Evolutionary conservation across 2,329 filamentous ascomycete species (phyloP), one percentile per base, ranked within the genome.

Genomic region (Penicillium nordicum): DNA sequence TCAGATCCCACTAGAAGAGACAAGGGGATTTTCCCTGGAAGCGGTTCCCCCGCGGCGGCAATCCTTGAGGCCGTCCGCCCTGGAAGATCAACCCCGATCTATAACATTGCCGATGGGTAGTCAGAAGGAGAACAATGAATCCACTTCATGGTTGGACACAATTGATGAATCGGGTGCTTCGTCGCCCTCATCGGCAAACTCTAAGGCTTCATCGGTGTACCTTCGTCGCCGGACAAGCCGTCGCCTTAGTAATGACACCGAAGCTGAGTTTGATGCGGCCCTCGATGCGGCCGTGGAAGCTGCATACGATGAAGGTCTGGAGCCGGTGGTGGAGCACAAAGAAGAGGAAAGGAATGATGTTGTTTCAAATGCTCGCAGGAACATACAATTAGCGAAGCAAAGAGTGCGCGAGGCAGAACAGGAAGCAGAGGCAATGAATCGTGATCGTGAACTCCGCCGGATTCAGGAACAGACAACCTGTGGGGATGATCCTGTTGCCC

Each of bases 201-300:
- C 92, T 0, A 82, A 89, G 47, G 86, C 88, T 4, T 92, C 89
- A 0, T 90, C 88, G 1, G 76, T 87, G 57, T 82, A 85, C 42
- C 75, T 89, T 46, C 82, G 84, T 59, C 82, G 88, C 61, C 90
- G 88, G 67, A 87, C 89, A 62, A 83, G 90, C 51, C 84, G 88
- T 47, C 80, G 80, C 36, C 71, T 81, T 3, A 93, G 89, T 61
- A 86, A 86, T 43, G 85, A 83, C 30, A 94, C 90, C 0, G 90
- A 96, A 71, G 88, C 90, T 7, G 92, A 96, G 69, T 96, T 97
- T 63, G 92, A 97, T 74, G 92, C 91, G 9, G 94, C 94, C 4
- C 80, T 97, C 42, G 93, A 97, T 75, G 93, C 92, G 25, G 94
- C 94, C 14, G 92, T 97, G 9, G 94, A 97, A 73, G 93, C 93